Base-by-base conservation (phyloP, 805 yeast genomes). In the Debaryomyces hansenii region DNA sequence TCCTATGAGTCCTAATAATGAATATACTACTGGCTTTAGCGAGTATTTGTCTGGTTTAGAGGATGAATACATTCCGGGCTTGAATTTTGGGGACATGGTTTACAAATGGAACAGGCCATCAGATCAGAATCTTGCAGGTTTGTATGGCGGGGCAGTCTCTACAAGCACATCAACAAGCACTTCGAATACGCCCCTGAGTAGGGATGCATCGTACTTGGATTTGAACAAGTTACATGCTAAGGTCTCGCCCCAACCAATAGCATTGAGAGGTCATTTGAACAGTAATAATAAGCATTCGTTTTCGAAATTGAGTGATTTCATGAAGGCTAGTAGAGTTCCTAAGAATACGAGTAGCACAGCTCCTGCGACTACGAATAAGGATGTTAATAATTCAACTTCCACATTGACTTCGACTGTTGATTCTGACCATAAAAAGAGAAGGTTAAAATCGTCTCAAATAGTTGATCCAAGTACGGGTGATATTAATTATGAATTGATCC, bases 21-120 rank as follows among this genome's bases (percentile, higher is more conserved):
- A 69, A 31, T 68, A 67, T 51, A 56, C 69, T 9, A 53, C 68
- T 5, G 67, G 73, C 1, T 73, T 70, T 48, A 49, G 48, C 38
- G 58, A 55, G 18, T n/a, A 20, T n/a, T 38, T 42, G 28, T 40
- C 45, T 4, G 90, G 89, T 0, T 68, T 85, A 53, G 85, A 83
- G 56, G 92, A 86, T 60, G 94, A 87, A 57, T 87, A 86, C 56
- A 77, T 87, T 12, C 92, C 92, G 0, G 87, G 84, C 40, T 69
- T 87, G 24, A 83, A 83, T 54, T 84, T 83, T 50, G 68, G 73
- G 35, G 74, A 77, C 20, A 63, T 67, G 57, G 51, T 80, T 1
- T 62, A 68, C 42, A 68, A 70, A 44, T 83, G 87, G 87, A 70
- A 70, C 43, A 52, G 49, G 35, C 46, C 47, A 6, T 53, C 59